Evolutionary conservation across 495 filamentous ascomycete species (phyloP).

Genomic region (Tuber microsphaerosporum): DNA sequence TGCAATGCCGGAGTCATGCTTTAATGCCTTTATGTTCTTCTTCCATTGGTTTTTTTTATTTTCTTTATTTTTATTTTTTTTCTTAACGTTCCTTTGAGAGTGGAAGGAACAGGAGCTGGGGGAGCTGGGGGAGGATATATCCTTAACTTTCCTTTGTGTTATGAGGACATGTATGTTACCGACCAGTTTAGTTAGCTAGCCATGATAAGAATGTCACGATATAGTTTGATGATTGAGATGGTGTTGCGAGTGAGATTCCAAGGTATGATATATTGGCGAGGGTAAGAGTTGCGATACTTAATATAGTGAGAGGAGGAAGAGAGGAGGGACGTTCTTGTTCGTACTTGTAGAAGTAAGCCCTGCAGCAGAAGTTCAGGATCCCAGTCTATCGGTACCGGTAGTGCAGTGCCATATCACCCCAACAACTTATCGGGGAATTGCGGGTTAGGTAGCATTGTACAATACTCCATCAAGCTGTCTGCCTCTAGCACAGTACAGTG

Average conservation of each 20-base stretch:
- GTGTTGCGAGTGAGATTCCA: neutral
- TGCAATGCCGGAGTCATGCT: neutral
- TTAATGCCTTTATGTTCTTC: neutral
- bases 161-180: neutral
- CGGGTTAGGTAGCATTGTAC: neutral
- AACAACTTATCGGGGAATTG: neutral
- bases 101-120: neutral
- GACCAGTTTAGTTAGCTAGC: neutral
- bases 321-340: neutral
- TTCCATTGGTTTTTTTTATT: neutral
- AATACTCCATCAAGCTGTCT: neutral
- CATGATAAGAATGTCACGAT: neutral
- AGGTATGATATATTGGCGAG: neutral
- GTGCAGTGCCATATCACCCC: neutral
- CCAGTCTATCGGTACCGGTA: too few species aligned
- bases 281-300: neutral
- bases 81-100: neutral
- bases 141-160: neutral
- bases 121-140: neutral
- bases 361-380: neutral
- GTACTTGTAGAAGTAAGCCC: neutral
- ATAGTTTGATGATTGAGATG: neutral
- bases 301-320: neutral
- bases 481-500: neutral
- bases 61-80: neutral